A percentile compares a stretch with the other conserved stretches of the same genome.
Conservation (phyloP, 345 rosid species). For the Cardamine resedifolia region DNA sequence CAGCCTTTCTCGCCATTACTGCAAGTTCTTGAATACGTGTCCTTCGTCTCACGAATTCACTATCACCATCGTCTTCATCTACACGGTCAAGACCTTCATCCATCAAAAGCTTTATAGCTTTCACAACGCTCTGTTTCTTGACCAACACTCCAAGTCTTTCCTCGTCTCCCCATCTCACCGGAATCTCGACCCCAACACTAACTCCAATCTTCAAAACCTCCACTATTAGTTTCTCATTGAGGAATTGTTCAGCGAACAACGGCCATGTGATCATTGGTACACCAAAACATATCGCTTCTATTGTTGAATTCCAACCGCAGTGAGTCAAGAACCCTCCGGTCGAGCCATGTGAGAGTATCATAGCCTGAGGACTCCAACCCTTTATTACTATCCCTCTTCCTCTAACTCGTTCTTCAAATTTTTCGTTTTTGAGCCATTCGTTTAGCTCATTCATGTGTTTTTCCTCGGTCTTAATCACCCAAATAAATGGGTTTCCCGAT, state of each 20-base stretch:
- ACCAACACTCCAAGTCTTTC: constrained; percentile 60
- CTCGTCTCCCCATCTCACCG: constrained; percentile 82
- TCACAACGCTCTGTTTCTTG: constrained; percentile 46
- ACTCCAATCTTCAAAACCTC: constrained; percentile 64
- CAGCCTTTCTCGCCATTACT: constrained; percentile 45
- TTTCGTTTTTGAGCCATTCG: constrained; percentile 47
- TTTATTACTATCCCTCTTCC: constrained; percentile 66
- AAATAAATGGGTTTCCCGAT: constrained; percentile 61
- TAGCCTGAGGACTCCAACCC: constrained; percentile 88
- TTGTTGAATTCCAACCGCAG: constrained; percentile 88
- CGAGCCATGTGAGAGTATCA: constrained; percentile 64
- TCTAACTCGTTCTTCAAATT: constrained; percentile 52
- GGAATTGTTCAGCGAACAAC: constrained; percentile 67
- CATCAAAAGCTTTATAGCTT: constrained; percentile 51
- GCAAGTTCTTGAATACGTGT: constrained; percentile 47
- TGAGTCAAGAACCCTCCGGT: constrained; percentile 76
- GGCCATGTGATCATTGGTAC: constrained; percentile 91
- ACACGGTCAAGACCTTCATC: constrained; percentile 28
- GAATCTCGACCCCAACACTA: constrained; percentile 54
- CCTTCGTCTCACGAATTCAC: constrained; percentile 42
- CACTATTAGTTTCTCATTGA: constrained; percentile 66
- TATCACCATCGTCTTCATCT: constrained; percentile 34
- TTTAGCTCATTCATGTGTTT: constrained; percentile 43
- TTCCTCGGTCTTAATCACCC: constrained; percentile 66
- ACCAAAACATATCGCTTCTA: constrained; percentile 60